Percentiles rank a stretch among this genome's conserved stretches.
Evolutionary conservation across 441 rosid species (phyloP).

Genomic region (Biscutella auriculata): DNA sequence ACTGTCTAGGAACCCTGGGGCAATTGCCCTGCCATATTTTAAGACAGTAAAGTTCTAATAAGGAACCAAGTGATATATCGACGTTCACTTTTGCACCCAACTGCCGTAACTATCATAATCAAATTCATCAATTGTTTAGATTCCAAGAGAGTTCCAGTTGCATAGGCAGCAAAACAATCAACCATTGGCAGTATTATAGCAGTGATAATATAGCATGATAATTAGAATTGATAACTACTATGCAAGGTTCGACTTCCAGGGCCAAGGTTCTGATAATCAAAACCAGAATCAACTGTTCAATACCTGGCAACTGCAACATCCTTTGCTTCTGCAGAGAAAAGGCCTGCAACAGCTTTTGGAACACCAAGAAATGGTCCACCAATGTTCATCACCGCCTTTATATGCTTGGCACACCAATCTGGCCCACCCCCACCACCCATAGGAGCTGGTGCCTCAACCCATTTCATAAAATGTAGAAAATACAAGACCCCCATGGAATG

Average conservation of each 20-base stretch:
- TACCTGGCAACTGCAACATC: slow-evolving; percentile 96
- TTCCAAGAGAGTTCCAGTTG: background rate
- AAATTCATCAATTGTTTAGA: background rate
- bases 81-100: background rate
- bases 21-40: slow-evolving; percentile 58
- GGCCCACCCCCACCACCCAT: slow-evolving; percentile 96
- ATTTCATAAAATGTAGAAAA: slow-evolving; percentile 94
- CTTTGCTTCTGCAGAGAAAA: slow-evolving; percentile 88
- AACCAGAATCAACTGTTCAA: background rate
- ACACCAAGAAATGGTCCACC: slow-evolving; percentile 93
- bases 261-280: background rate
- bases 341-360: slow-evolving; percentile 81
- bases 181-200: background rate
- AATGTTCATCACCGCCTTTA: slow-evolving; percentile 83
- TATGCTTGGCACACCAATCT: slow-evolving; percentile 88
- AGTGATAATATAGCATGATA: background rate
- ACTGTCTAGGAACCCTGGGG: slow-evolving; percentile 73
- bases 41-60: background rate
- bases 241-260: background rate
- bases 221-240: background rate
- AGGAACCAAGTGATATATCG: background rate
- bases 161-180: background rate
- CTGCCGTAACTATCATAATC: background rate
- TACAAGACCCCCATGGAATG: slow-evolving; percentile 96
- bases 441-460: slow-evolving; percentile 98